Evolutionary conservation across 2,329 filamentous ascomycete genomes (phyloP).

Genomic region (Apiospora kogelbergensis): DNA sequence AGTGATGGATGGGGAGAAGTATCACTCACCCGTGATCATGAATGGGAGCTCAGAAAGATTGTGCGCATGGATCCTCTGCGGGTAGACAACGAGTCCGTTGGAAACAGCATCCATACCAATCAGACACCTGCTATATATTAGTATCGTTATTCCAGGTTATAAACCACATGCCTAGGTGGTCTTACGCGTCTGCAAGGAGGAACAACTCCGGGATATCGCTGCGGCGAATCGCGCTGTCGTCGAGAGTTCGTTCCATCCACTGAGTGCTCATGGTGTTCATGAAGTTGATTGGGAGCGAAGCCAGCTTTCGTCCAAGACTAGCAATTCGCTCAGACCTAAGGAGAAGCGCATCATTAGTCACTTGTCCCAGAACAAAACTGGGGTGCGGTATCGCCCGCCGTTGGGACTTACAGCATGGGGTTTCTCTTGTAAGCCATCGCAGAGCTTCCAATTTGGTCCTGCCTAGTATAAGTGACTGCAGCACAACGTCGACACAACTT

Average conservation of each 20-base stretch:
- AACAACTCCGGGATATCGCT: constrained; percentile 62
- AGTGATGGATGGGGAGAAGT: background rate
- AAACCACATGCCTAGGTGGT: background rate
- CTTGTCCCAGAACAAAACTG: background rate
- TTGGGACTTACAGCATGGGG: constrained; percentile 37
- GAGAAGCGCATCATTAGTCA: background rate
- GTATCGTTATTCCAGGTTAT: background rate
- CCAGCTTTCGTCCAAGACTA: constrained; percentile 32
- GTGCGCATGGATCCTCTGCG: constrained; percentile 65
- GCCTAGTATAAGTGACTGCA: background rate
- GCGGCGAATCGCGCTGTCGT: constrained; percentile 71
- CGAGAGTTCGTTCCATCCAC: constrained; percentile 77
- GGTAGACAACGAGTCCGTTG: constrained; percentile 75
- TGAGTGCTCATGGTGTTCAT: constrained; percentile 69
- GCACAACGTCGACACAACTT: background rate
- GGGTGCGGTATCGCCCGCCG: background rate
- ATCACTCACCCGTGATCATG: constrained; percentile 57
- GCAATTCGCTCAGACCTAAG: constrained; percentile 34
- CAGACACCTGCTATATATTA: constrained; percentile 49
- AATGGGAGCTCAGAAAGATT: constrained; percentile 72
- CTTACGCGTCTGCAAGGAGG: constrained; percentile 6
- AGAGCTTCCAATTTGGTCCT: constrained; percentile 65
- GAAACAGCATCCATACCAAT: constrained; percentile 68
- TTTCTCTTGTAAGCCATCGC: constrained; percentile 67
- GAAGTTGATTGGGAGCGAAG: constrained; percentile 40